Percentiles rank a stretch among this genome's conserved stretches.
Conservation (phyloP, 495 filamentous ascomycete species). For the Hypoxylon perforatum region DNA sequence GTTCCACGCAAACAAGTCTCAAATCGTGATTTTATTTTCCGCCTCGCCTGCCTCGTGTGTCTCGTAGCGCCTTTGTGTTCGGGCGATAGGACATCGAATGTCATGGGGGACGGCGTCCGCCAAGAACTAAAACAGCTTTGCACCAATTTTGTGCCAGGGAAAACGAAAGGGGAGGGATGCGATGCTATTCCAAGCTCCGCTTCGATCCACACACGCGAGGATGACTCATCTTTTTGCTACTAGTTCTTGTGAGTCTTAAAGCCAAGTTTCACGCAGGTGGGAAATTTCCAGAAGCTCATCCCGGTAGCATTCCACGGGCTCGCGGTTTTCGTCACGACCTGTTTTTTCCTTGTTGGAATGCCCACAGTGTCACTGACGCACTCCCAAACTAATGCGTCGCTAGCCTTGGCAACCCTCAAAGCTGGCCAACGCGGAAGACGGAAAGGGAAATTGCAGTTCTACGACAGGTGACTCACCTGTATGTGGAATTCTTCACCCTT, state of each 20-base stretch:
- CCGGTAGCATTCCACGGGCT: slow-evolving; percentile 26
- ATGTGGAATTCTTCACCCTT: neutral
- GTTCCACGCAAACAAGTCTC: slow-evolving; percentile 44
- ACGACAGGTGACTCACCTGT: slow-evolving; percentile 35
- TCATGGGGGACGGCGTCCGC: slow-evolving; percentile 2
- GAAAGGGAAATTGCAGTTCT: slow-evolving; percentile 36
- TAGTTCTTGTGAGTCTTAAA: slow-evolving; percentile 33
- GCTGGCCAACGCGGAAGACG: slow-evolving; percentile 8
- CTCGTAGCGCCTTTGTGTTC: slow-evolving; percentile 26
- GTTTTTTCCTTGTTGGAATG: slow-evolving; percentile 33
- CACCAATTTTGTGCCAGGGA: slow-evolving; percentile 1
- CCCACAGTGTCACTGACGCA: slow-evolving; percentile 40
- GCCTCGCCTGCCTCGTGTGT: slow-evolving; percentile 24
- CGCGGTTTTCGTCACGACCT: slow-evolving; percentile 8
- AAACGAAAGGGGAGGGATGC: slow-evolving; percentile 1
- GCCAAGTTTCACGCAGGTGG: slow-evolving; percentile 20
- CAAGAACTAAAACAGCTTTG: slow-evolving; percentile 4
- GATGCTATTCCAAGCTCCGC: slow-evolving; percentile 25
- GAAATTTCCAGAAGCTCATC: slow-evolving; percentile 37
- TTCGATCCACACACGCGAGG: slow-evolving; percentile 22
- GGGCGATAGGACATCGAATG: slow-evolving; percentile 16
- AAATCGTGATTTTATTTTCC: slow-evolving; percentile 44
- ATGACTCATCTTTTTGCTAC: slow-evolving; percentile 27
- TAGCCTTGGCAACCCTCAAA: slow-evolving; percentile 8
- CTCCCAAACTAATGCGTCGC: slow-evolving; percentile 30